Conservation (phyloP, 768 basidiomycete species). For the Mycena kentingensis region DNA sequence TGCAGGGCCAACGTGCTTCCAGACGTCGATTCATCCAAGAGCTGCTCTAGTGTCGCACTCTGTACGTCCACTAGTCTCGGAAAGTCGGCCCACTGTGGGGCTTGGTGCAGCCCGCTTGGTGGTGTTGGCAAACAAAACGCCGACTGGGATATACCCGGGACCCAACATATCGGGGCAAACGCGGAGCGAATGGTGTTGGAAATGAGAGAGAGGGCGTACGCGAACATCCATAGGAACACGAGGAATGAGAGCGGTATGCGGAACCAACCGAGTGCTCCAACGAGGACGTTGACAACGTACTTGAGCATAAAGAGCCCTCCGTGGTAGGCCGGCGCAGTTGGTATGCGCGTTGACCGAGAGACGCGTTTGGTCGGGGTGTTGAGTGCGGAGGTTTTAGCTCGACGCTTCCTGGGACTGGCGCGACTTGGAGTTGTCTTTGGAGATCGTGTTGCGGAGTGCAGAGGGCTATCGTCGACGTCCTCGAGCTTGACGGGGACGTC, state of each 20-base stretch:
- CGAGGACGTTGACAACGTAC: conserved; percentile 53
- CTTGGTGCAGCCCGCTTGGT: conserved; percentile 6
- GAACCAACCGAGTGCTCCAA: conserved; percentile 49
- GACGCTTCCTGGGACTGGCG: conserved; percentile 15
- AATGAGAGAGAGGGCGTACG: conserved; percentile 44
- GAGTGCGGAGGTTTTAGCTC: too few relatives aligned
- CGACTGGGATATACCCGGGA: conserved; percentile 59
- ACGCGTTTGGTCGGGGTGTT: too few relatives aligned
- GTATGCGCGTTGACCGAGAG: too few relatives aligned
- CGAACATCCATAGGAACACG: conserved; percentile 53
- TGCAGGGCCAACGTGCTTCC: conserved; percentile 63
- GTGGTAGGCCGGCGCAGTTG: conserved; percentile 20
- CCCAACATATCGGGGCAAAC: conserved; percentile 58
- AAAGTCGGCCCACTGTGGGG: conserved; percentile 59
- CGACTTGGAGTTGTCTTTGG: conserved; percentile 1
- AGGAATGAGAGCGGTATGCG: conserved; percentile 58
- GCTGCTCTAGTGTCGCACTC: conserved; percentile 59
- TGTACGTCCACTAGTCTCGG: conserved; percentile 62
- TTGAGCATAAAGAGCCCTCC: conserved; percentile 31
- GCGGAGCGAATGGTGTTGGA: conserved; percentile 46
- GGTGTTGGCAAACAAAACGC: conserved; percentile 41
- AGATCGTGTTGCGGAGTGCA: neutral
- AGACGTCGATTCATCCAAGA: conserved; percentile 60
- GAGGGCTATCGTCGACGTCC: neutral
- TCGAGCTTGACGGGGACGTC: neutral